Base-by-base conservation (phyloP, 495 filamentous ascomycete species). In the Neurospora sp. region DNA sequence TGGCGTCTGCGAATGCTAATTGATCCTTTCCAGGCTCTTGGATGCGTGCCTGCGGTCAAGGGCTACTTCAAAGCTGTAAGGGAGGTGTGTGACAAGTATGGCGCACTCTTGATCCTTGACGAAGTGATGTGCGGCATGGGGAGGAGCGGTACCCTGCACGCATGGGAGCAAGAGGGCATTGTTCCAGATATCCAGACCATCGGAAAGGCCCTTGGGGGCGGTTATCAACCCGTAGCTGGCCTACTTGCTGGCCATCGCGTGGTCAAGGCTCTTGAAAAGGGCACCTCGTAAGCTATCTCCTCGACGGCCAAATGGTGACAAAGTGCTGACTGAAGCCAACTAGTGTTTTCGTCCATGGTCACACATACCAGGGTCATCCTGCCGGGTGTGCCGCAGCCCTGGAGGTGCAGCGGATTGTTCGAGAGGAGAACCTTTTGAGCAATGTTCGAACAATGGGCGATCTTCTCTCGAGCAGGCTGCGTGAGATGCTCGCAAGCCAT, bases 101-200 rank as follows among this genome's bases (percentile, higher is more conserved):
- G 90, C n/a, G 91, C 90, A 0, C 83, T 95, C 0, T 83, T 94
- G 45, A 89, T 94, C 59, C 78, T 93, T 7, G 92, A 95, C 72
- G 92, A 95, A 73, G 87, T 93, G 41, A 94, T 95, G 92, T 89
- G 90, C 76, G 92, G 91, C 0, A 92, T 92, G 87, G 91, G 91
- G 1, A 85, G 90, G 8, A 87, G 85, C 18, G 91, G 91, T 0
- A 91, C 88, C 4, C 77, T 91, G 5, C 89, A 91, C 70, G 90
- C 88, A 3, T 93, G 90, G 89, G 84, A 92, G 71, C 85, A 88
- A 59, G 90, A 92, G 77, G 82, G 80, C 1, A 74, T 85, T n/a
- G 69, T 74, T 14, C 83, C 83, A 0, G 91, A 93, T 77, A 86
- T 93, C 45, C 88, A 91, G 73, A 80, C 78, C 37, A 76, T 92